Evolutionary conservation across 192 early-diverging fungal genomes (phyloP), one percentile per base, ranked within the genome.

Genomic region (Coemansia sp.): DNA sequence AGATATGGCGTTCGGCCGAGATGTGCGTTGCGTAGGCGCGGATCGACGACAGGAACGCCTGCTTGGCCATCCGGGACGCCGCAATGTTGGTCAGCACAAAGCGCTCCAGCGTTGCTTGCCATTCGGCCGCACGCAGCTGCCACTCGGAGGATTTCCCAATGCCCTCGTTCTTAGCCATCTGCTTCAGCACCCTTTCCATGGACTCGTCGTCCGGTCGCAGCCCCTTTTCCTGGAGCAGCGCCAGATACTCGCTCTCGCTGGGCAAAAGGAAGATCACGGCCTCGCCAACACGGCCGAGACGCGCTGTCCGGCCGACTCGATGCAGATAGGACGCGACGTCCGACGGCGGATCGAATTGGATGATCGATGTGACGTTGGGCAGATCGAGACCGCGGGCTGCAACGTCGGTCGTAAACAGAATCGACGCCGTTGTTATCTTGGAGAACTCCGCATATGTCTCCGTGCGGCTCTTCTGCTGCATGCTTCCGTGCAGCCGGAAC

Each of bases 311-410:
- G 33, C 97, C 97, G 17, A 95, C 90, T 62, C 97, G 90, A 83
- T 99, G 97, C 38, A 98, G 91, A 75, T 99, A 99, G 54, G 96
- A 95, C 34, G 89, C 87, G 11, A 93, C 81, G 73, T 96, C 95
- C n/a, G 89, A 82, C 10, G 97, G 97, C 41, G 95, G 91, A 73
- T 99, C 97, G 65, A 94, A 97, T 77, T 99, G 97, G 45, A 99
- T 84, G 71, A 99, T 94, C 49, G 85, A 85, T 25, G 87, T 85
- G 22, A 98, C 92, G 73, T 97, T 90, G 23, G 96, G 94, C 50
- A 99, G 75, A 87, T 99, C 97, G 46, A 99, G 84, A 35, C 97
- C 97, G 75, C 97, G 91, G 3, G 97, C 96, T 1, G 96, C 94
- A 4, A 99, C 95, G 79, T 98, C 96, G 2, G 97, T 99, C 61